Base-by-base conservation (phyloP, 257 asterid species). In the Solanum chilense region DNA sequence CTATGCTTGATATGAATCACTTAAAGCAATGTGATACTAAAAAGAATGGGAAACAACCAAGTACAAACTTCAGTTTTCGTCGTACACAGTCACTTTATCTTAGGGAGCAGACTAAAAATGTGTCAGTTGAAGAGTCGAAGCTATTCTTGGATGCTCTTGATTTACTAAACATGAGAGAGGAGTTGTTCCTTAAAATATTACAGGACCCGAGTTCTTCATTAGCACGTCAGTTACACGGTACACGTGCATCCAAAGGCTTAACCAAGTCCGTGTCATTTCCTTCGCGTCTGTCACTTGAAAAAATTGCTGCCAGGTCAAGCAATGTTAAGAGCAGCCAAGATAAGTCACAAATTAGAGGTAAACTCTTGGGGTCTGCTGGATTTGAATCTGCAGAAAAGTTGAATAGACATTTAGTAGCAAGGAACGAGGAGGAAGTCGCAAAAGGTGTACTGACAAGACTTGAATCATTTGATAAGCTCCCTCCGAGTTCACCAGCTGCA, bases 241-340 rank as follows among this genome's bases (percentile, higher is more conserved):
- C 92, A 86, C 91, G 81, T 10, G 84, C 87, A 9, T 84, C 95
- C 18, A 87, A 58, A 33, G 93, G 95, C 5, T 81, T 97, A 52
- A 91, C 90, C 29, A 97, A 94, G 81, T 97, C 98, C 5, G 56
- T 89, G 21, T 92, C 99, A 12, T 94, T 95, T 88, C 97, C 98
- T 1, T 86, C 71, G 3, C 52, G 88, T 12, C 87, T 89, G 23
- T 83, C 94, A 27, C 88, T 90, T 1, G 77, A 85, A 18, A 62
- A 56, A 78, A 71, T 49, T 82, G 71, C 56, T 7, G 71, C 47
- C 13, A 85, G 42, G 33, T 0, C 52, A 18, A 74, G 85, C 62
- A 47, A 52, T 82, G 71, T 35, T 39, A 56, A 16, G 37, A 45
- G 23, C 37, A 87, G 83, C 23, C 88, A 83, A 82, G 69, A 23